Evolutionary conservation across 768 basidiomycete species (phyloP).

Genomic region (Lactarius vividus): DNA sequence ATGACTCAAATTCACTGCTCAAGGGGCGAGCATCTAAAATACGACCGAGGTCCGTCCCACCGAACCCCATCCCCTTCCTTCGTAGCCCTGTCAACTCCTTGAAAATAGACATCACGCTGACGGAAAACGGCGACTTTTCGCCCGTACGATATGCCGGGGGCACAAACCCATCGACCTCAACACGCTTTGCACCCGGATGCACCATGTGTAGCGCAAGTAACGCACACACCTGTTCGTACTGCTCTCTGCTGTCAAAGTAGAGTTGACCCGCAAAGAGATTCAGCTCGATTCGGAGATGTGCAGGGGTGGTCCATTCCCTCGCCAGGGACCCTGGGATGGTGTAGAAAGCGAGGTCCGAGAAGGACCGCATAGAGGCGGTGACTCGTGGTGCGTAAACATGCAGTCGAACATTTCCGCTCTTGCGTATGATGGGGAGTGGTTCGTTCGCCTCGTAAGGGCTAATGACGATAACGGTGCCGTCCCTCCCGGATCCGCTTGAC

Average conservation of each 20-base stretch:
- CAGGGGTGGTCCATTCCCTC: not conserved
- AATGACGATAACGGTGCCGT: not conserved
- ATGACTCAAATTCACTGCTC: not conserved
- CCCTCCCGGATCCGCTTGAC: not conserved
- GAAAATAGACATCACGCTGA: not conserved
- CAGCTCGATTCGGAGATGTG: not conserved
- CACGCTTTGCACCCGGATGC: not conserved
- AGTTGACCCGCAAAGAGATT: constrained; percentile 3
- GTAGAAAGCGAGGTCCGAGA: constrained; percentile 16
- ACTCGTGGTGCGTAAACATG: constrained; percentile 20
- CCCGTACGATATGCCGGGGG: not conserved
- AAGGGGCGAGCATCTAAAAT: not conserved
- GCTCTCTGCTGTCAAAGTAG: not conserved
- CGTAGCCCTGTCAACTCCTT: not conserved
- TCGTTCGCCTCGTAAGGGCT: constrained; percentile 15
- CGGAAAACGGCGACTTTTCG: not conserved
- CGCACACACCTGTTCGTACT: constrained; percentile 2
- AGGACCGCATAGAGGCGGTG: constrained; percentile 9
- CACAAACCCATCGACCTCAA: not conserved
- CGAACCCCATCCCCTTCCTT: not conserved
- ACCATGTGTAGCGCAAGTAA: not conserved
- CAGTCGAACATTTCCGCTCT: constrained; percentile 10
- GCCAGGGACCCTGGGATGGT: not conserved
- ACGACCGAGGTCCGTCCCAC: not conserved
- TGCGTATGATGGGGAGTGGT: constrained; percentile 17